These are phyloP conservation scores for Tetrapisispora iriomotensis DNA, from an alignment of 805 yeast species.

Conservation along the genomic window DNA sequence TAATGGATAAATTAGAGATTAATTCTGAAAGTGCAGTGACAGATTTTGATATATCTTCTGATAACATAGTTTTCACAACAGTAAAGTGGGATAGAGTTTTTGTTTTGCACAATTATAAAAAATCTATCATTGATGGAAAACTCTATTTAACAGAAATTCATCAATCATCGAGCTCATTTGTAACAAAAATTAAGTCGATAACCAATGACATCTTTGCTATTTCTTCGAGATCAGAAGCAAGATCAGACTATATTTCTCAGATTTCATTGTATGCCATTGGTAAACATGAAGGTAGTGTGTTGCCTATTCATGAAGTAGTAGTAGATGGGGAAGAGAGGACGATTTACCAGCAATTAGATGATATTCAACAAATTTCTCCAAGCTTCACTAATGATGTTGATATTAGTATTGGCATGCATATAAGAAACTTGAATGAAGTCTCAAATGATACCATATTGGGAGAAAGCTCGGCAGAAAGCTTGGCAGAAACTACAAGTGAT, in stretches of 20 bases:
- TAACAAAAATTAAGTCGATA: conserved; percentile 6
- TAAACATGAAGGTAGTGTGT: background rate
- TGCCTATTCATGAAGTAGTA: background rate
- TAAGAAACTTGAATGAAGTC: too few species aligned
- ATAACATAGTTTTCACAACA: conserved; percentile 8
- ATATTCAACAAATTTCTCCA: too few species aligned
- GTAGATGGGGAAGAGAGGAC: background rate
- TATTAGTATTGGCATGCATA: too few species aligned
- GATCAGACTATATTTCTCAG: conserved; percentile 4
- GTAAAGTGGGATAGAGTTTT: conserved; percentile 7
- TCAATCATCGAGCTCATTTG: conserved; percentile 4
- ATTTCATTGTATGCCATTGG: background rate
- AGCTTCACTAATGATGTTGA: too few species aligned
- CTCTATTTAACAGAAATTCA: background rate
- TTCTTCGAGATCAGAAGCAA: conserved; percentile 5
- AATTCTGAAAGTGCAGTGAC: conserved; percentile 7
- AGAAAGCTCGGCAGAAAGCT: too few species aligned
- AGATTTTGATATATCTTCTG: conserved; percentile 11
- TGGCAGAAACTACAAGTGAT: background rate
- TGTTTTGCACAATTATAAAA: conserved; percentile 7
- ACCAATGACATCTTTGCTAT: conserved; percentile 7
- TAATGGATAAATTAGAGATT: conserved; percentile 4
- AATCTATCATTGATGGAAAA: background rate
- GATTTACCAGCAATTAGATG: background rate
- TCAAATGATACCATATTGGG: too few species aligned